A percentile compares a stretch with the other conserved stretches of the same genome.
These are phyloP conservation scores for Multifurca ochricompacta DNA, from an alignment of 768 basidiomycete species.

Conservation along the genomic window DNA sequence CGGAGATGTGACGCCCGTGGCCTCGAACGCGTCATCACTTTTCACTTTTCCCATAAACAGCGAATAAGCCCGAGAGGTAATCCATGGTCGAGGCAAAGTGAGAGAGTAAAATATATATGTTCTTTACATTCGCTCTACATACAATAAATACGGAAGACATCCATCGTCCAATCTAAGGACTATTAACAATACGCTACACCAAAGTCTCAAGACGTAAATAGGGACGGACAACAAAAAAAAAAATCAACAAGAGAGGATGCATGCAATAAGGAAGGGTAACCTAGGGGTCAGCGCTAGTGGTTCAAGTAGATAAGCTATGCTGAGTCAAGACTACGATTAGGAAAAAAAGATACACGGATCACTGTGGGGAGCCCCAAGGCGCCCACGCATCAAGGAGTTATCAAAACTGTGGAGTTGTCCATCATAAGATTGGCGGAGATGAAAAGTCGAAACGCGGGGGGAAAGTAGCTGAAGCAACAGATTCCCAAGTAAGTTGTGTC, in stretches of 20 bases:
- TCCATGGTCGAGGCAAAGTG: background rate
- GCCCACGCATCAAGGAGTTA: slow-evolving; percentile 1
- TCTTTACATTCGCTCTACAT: slow-evolving; percentile 17
- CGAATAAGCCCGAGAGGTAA: too few relatives aligned
- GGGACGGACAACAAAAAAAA: background rate
- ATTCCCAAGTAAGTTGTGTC: background rate
- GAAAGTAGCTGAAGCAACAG: background rate
- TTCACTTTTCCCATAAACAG: too few relatives aligned
- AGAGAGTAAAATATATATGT: background rate
- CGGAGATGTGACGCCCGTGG: too few relatives aligned
- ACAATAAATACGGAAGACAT: slow-evolving; percentile 19
- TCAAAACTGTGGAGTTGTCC: background rate
- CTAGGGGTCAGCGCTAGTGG: background rate
- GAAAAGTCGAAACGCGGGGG: background rate
- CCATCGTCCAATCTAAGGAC: slow-evolving; percentile 13
- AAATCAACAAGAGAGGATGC: slow-evolving; percentile 1
- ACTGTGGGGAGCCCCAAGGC: background rate
- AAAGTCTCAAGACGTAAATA: slow-evolving; percentile 9
- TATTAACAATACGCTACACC: slow-evolving; percentile 14
- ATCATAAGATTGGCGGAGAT: background rate
- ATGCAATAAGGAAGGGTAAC: slow-evolving; percentile 2
- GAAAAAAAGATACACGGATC: background rate
- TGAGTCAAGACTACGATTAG: background rate
- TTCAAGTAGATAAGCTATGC: slow-evolving; percentile 5
- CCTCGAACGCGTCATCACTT: too few relatives aligned